Percentiles rank a stretch among this genome's conserved stretches.
These are phyloP conservation scores for Zasmidium angulare DNA, from an alignment of 2,329 filamentous ascomycete species.

Conservation along the genomic window DNA sequence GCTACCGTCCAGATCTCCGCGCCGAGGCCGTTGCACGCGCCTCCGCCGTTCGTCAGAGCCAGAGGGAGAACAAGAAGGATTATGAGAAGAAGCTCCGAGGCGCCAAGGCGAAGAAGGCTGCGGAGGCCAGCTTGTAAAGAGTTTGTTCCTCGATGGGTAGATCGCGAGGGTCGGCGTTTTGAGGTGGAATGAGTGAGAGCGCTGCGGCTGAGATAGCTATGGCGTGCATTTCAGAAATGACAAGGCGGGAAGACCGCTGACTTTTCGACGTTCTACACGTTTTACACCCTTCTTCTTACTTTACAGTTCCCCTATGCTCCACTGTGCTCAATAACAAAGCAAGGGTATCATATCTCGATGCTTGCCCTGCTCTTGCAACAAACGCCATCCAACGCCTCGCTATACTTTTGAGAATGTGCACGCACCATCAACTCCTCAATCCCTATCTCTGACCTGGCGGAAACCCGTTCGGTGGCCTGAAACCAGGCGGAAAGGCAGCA, in stretches of 20 bases:
- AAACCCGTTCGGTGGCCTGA: neutral
- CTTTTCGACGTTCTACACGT: neutral
- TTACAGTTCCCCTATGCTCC: neutral
- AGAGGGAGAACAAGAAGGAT: slow-evolving; percentile 73
- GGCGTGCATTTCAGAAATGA: neutral
- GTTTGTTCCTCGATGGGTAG: neutral
- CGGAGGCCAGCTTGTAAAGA: slow-evolving; percentile 11
- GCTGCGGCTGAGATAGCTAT: neutral
- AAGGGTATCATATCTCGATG: slow-evolving; percentile 1
- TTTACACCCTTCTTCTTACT: neutral
- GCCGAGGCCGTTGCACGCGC: slow-evolving; percentile 76
- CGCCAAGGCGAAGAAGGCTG: slow-evolving; percentile 33
- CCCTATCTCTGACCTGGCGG: slow-evolving; percentile 7
- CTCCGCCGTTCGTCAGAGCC: slow-evolving; percentile 70
- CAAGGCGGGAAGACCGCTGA: slow-evolving; percentile 3
- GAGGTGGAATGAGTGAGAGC: slow-evolving; percentile 3
- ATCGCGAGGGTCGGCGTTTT: neutral
- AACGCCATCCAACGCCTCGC: slow-evolving; percentile 8
- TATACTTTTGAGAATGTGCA: neutral
- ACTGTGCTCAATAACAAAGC: neutral
- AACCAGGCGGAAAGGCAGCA: slow-evolving; percentile 8
- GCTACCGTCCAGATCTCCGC: slow-evolving; percentile 66
- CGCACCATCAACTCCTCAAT: neutral
- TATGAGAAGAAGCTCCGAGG: slow-evolving; percentile 54
- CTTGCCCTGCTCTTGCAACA: neutral